These are phyloP conservation scores for Sugiyamaella pinicola DNA, from an alignment of 1,139 yeast species.

Conservation along the genomic window DNA sequence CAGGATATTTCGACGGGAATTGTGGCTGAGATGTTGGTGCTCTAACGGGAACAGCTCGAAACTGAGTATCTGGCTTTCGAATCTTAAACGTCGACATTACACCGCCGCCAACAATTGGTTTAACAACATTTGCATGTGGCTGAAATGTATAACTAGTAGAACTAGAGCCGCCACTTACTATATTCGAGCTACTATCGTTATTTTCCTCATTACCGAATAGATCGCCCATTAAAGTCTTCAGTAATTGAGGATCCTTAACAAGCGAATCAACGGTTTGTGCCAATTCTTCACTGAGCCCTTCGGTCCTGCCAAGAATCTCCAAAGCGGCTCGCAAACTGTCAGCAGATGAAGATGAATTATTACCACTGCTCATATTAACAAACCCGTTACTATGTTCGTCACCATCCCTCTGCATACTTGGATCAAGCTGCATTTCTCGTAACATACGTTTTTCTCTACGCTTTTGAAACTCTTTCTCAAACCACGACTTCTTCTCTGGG, in stretches of 20 bases:
- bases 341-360: neutral
- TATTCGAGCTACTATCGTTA: neutral
- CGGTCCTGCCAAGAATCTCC: conserved; percentile 27
- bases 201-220: conserved; percentile 20
- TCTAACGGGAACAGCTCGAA: neutral
- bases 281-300: conserved; percentile 29
- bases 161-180: neutral
- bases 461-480: conserved; percentile 67
- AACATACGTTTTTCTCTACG: conserved; percentile 62
- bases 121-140: conserved; percentile 14
- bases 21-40: conserved; percentile 12
- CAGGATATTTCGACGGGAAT: conserved; percentile 23
- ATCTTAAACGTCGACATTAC: conserved; percentile 23
- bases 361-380: neutral
- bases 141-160: conserved; percentile 13
- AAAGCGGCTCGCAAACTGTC: conserved; percentile 25
- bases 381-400: conserved; percentile 6
- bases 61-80: conserved; percentile 10
- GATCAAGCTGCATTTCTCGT: conserved; percentile 28
- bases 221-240: conserved; percentile 31
- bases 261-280: conserved; percentile 34
- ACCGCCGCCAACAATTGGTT: conserved; percentile 22
- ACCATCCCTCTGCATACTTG: conserved; percentile 1
- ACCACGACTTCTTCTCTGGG: conserved; percentile 68
- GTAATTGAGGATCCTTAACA: conserved; percentile 36